A percentile compares a stretch with the other conserved stretches of the same genome.
These are phyloP conservation scores for Gastrolobium villosum DNA, from an alignment of 306 rosid genomes.

Conservation along the genomic window DNA sequence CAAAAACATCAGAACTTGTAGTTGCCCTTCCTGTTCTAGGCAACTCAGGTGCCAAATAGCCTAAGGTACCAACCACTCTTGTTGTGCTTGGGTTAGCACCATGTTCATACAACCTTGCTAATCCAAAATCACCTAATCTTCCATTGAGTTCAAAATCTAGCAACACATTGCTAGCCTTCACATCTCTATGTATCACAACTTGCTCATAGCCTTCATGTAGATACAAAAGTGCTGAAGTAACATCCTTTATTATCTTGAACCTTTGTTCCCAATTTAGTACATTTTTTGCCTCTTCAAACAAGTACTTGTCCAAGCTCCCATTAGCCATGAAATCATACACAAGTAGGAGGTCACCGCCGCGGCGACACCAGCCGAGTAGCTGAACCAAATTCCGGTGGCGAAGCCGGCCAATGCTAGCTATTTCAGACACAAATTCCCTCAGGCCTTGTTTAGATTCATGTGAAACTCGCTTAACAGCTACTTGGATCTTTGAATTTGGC, in stretches of 20 bases:
- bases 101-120: conserved; percentile 84
- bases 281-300: conserved; percentile 64
- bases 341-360: conserved; percentile 70
- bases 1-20: conserved; percentile 74
- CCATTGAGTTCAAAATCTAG: conserved; percentile 80
- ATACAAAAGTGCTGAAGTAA: conserved; percentile 80
- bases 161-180: conserved; percentile 86
- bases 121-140: conserved; percentile 80
- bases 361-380: conserved; percentile 85
- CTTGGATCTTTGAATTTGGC: conserved; percentile 62
- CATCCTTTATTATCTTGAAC: conserved; percentile 75
- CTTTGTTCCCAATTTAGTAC: conserved; percentile 79
- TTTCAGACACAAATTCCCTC: conserved; percentile 81
- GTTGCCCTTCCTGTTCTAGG: conserved; percentile 84
- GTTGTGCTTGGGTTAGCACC: conserved; percentile 81
- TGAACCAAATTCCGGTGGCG: conserved; percentile 86
- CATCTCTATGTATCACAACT: conserved; percentile 83
- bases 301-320: conserved; percentile 77
- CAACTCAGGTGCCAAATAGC: conserved; percentile 86
- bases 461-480: conserved; percentile 83
- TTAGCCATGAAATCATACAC: conserved; percentile 89
- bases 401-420: conserved; percentile 83
- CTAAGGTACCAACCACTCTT: conserved; percentile 84
- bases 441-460: conserved; percentile 88
- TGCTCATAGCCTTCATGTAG: conserved; percentile 88